Evolutionary conservation across 1,139 yeast species (phyloP).

Genomic region (Suhomyces guaymorum): DNA sequence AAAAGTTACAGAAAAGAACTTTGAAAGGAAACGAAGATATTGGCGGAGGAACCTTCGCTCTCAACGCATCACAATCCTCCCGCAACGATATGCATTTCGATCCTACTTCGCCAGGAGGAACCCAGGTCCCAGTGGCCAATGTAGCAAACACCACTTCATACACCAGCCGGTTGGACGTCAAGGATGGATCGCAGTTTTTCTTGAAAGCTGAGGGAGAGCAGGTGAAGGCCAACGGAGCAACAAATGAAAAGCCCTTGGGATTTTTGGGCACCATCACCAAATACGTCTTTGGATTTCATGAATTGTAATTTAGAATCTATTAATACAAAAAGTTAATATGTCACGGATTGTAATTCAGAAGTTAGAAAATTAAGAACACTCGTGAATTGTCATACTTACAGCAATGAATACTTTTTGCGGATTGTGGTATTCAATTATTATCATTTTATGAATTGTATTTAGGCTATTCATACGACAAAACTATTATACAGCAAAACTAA

Average conservation of each 20-base stretch:
- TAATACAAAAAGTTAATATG: too few species aligned
- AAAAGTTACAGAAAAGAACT: slow-evolving; percentile 59
- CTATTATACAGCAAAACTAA: slow-evolving; percentile 1
- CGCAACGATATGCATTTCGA: slow-evolving; percentile 3
- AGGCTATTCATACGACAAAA: too few species aligned
- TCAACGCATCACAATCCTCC: slow-evolving; percentile 8
- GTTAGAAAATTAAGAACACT: too few species aligned
- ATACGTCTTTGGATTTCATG: slow-evolving; percentile 49
- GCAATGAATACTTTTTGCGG: too few species aligned
- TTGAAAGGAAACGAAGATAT: slow-evolving; percentile 56
- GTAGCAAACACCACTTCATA: slow-evolving; percentile 13
- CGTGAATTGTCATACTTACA: too few species aligned
- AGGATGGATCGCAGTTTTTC: slow-evolving; percentile 45
- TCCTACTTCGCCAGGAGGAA: slow-evolving; percentile 1
- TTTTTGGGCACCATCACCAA: slow-evolving; percentile 36
- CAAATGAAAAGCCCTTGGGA: slow-evolving; percentile 35
- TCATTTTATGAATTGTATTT: too few species aligned
- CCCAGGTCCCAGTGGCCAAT: slow-evolving; percentile 1
- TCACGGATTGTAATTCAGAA: too few species aligned
- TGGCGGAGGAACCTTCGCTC: slow-evolving; percentile 40
- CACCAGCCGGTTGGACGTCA: slow-evolving; percentile 36
- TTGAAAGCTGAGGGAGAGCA: slow-evolving; percentile 27
- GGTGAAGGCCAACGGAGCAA: slow-evolving; percentile 13
- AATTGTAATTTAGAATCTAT: too few species aligned
- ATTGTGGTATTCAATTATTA: too few species aligned